Conservation (phyloP, 2,329 filamentous ascomycete species). For the Pseudogymnoascus sp. region DNA sequence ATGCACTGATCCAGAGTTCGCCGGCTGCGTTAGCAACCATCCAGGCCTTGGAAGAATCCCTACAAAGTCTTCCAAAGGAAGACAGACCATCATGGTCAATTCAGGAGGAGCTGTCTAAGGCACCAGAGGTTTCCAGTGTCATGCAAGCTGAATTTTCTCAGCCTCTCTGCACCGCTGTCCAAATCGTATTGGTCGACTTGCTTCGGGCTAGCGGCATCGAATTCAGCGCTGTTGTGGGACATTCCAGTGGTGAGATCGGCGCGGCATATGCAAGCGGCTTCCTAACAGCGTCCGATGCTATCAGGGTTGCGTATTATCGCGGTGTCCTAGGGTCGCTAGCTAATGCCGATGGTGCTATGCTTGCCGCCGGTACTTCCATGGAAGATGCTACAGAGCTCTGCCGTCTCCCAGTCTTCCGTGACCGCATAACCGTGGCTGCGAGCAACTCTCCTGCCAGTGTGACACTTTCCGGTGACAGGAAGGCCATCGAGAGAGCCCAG, state of each 20-base stretch:
- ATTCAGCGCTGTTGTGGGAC: conserved; percentile 31
- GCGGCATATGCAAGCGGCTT: conserved; percentile 39
- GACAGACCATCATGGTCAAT: conserved; percentile 14
- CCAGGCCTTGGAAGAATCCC: background rate
- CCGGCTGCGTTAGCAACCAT: background rate
- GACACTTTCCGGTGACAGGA: conserved; percentile 24
- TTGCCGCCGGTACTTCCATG: conserved; percentile 40
- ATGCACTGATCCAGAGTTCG: conserved; percentile 16
- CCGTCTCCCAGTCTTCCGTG: conserved; percentile 3
- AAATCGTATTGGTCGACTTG: conserved; percentile 41
- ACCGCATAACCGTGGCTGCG: conserved; percentile 30
- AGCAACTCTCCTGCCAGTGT: conserved; percentile 26
- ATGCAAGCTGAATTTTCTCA: conserved; percentile 37
- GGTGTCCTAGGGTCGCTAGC: conserved; percentile 16
- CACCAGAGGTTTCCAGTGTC: conserved; percentile 26
- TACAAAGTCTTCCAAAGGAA: conserved; percentile 14
- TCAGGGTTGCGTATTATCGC: conserved; percentile 41
- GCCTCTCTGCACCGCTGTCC: conserved; percentile 42
- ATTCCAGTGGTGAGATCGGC: conserved; percentile 44
- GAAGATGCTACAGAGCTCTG: conserved; percentile 17
- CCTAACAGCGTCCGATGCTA: conserved; percentile 30
- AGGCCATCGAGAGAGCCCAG: conserved; percentile 15
- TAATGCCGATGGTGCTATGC: conserved; percentile 42
- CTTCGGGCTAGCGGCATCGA: conserved; percentile 37
- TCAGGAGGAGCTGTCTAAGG: background rate